Evolutionary conservation across 768 basidiomycete species (phyloP).

Genomic region (Mycena chlorophos): DNA sequence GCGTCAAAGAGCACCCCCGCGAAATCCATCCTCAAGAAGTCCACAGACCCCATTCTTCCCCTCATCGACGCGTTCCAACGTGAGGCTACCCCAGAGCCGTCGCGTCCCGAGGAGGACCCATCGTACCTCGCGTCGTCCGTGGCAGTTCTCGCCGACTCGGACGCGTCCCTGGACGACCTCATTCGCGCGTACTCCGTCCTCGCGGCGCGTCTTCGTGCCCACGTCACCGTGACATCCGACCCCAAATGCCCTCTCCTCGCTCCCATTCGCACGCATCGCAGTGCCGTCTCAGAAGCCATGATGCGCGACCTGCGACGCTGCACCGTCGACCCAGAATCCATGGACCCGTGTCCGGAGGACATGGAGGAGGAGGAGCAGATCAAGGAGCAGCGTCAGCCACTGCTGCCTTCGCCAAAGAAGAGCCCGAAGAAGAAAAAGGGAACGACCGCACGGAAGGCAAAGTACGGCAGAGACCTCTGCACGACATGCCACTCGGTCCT

Average conservation of each 20-base stretch:
- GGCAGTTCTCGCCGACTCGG: slow-evolving; percentile 51
- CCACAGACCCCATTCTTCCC: slow-evolving; percentile 34
- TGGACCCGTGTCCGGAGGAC: slow-evolving; percentile 24
- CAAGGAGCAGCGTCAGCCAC: slow-evolving; percentile 28
- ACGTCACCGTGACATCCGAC: slow-evolving; percentile 46
- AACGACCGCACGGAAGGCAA: slow-evolving; percentile 75
- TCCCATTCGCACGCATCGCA: slow-evolving; percentile 58
- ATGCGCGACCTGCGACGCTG: slow-evolving; percentile 69
- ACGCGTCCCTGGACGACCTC: slow-evolving; percentile 54
- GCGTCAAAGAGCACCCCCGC: slow-evolving; percentile 45
- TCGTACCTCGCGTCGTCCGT: slow-evolving; percentile 69
- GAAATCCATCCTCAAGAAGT: slow-evolving; percentile 73
- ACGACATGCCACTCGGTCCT: slow-evolving; percentile 71
- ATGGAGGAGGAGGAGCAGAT: slow-evolving; percentile 27
- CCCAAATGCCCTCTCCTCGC: slow-evolving; percentile 69
- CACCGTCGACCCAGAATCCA: slow-evolving; percentile 53
- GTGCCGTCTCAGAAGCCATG: slow-evolving; percentile 56
- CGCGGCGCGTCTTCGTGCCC: slow-evolving; percentile 59
- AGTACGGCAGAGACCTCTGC: slow-evolving; percentile 77
- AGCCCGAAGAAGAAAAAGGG: slow-evolving; percentile 71
- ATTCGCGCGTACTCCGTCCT: slow-evolving; percentile 76
- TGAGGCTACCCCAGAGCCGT: slow-evolving; percentile 77
- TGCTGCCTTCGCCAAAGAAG: slow-evolving; percentile 66
- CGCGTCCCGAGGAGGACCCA: slow-evolving; percentile 61
- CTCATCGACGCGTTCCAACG: slow-evolving; percentile 49